These are phyloP conservation scores for Eucalyptus pauciflora DNA, from an alignment of 345 rosid genomes.

Conservation along the genomic window DNA sequence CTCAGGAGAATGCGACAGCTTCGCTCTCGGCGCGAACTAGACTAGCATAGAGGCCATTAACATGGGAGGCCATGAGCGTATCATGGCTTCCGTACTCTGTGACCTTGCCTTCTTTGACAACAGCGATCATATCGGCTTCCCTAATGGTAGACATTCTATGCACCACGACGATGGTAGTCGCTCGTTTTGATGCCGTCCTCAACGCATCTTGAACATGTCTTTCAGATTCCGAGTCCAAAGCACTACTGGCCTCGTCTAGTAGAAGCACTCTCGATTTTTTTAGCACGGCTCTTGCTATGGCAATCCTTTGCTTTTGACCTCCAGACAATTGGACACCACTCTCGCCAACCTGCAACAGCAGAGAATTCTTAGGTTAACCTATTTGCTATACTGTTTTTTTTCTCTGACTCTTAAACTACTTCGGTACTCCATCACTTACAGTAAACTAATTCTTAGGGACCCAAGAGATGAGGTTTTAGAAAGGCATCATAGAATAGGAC, in stretches of 20 bases:
- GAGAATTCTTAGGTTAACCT: background rate
- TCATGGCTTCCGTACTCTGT: slow-evolving; percentile 52
- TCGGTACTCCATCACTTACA: background rate
- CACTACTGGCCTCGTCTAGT: slow-evolving; percentile 63
- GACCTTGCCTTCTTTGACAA: slow-evolving; percentile 35
- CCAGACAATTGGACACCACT: slow-evolving; percentile 68
- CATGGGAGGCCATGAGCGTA: slow-evolving; percentile 33
- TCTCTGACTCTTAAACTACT: background rate
- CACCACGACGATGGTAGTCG: slow-evolving; percentile 46
- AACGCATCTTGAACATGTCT: slow-evolving; percentile 49
- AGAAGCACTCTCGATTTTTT: slow-evolving; percentile 45
- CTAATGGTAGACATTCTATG: slow-evolving; percentile 49
- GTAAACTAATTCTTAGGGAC: background rate
- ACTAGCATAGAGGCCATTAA: slow-evolving; percentile 39
- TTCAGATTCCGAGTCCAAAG: slow-evolving; percentile 62
- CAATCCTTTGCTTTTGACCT: slow-evolving; percentile 87
- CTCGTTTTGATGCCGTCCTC: slow-evolving; percentile 19
- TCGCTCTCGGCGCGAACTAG: slow-evolving; percentile 40
- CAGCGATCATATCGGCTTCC: slow-evolving; percentile 47
- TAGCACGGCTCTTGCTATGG: slow-evolving; percentile 61
- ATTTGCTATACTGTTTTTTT: background rate
- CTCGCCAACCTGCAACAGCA: slow-evolving; percentile 38
- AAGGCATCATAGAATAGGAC: background rate
- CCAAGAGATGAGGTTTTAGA: background rate
- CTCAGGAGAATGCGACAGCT: slow-evolving; percentile 43